Percentiles rank a stretch among this genome's conserved stretches.
These are phyloP conservation scores for Linum tenue DNA, from an alignment of 345 rosid genomes.

Conservation along the genomic window DNA sequence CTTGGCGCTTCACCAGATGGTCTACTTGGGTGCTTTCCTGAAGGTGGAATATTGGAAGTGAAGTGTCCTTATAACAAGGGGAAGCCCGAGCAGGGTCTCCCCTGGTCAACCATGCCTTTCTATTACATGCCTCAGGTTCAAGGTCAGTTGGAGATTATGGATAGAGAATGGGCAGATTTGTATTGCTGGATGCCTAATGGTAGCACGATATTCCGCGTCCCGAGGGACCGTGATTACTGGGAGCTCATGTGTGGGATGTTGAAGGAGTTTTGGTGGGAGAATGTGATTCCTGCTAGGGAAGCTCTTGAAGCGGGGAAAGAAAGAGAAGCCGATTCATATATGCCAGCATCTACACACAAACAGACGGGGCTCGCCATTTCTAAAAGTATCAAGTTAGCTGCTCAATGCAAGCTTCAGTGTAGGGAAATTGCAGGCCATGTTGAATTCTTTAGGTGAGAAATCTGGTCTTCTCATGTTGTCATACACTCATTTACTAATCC, in stretches of 20 bases:
- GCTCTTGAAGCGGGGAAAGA: constrained; percentile 46
- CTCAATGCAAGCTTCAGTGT: constrained; percentile 49
- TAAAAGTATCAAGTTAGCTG: constrained; percentile 63
- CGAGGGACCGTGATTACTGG: constrained; percentile 64
- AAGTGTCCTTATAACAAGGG: constrained; percentile 96
- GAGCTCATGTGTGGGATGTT: constrained; percentile 52
- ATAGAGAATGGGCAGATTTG: constrained; percentile 79
- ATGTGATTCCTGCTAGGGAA: constrained; percentile 73
- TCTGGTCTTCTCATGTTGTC: too few species aligned
- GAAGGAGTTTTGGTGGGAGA: constrained; percentile 85
- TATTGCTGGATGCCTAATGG: constrained; percentile 90
- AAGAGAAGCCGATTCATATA: constrained; percentile 40
- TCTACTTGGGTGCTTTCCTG: constrained; percentile 43
- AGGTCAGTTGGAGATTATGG: constrained; percentile 94
- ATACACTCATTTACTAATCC: too few species aligned
- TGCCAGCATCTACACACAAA: constrained; percentile 61
- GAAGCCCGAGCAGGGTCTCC: constrained; percentile 63
- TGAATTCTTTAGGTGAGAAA: constrained; percentile 49
- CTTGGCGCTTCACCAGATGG: constrained; percentile 97
- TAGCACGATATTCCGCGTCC: constrained; percentile 66
- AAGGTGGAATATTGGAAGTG: constrained; percentile 66
- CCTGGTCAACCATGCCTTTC: constrained; percentile 77
- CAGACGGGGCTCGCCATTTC: constrained; percentile 52
- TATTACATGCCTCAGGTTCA: constrained; percentile 95
- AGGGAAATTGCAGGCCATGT: constrained; percentile 82